Evolutionary conservation across 164 flowering plant genomes (phyloP), one percentile per base, ranked within the genome.

Genomic region (Stephania cephalantha): DNA sequence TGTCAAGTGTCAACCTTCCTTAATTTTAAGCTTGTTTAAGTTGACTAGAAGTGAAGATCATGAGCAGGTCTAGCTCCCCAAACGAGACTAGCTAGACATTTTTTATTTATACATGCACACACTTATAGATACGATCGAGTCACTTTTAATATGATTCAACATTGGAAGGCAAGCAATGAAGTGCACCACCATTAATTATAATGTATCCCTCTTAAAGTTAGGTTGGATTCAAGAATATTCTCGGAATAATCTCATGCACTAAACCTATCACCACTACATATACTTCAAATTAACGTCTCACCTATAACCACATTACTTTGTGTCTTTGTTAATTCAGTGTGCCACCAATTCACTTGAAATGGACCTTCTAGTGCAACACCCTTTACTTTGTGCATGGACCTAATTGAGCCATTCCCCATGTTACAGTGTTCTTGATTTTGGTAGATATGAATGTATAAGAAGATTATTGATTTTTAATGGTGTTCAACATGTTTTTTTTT

Each of bases 191-290:
- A 58, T 58, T 7, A 25, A 58, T 58, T 15, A 58, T 58, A 50
- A 35, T 9, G 15, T 15, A 10, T 44, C 18, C 50, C 20, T 69
- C 70, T 46, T 7, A 45, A 74, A 65, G 25, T 4, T 35, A 35
- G 42, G 2, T 35, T 64, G 76, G 76, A 66, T 74, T 58, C 64
- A 11, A 46, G 76, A 74, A 74, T 74, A 74, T 74, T 25, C 70
- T 46, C 9, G 17, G 76, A 48, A 74, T 74, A 74, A 74, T 65
- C 75, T 25, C 31, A 44, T 64, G 53, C 69, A 73, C 55, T 73
- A 58, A 58, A 7, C 64, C 6, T 50, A 18, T 58, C 20, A 58
- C 64, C 64, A 15, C 7, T 18, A 6, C 6, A 18, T n/a, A 58
- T 58, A 58, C 0, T n/a, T 58, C 64, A 8, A 7, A 50, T 50